These are phyloP conservation scores for Kazachstania africana DNA, from an alignment of 805 yeast genomes.

Conservation along the genomic window DNA sequence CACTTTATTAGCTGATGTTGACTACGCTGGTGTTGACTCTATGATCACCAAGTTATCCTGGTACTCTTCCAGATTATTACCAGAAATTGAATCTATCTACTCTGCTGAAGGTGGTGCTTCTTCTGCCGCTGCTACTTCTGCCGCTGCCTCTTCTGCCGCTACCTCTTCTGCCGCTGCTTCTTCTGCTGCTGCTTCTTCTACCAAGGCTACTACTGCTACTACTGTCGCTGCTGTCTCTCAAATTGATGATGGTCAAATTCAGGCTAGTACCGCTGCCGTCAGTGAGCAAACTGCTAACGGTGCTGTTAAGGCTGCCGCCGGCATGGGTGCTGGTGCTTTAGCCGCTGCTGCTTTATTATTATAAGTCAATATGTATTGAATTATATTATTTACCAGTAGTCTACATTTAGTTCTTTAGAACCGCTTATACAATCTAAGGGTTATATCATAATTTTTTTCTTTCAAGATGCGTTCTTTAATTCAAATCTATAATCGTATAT, in stretches of 20 bases:
- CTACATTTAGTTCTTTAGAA: too few relatives aligned
- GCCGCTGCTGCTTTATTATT: constrained; percentile 15
- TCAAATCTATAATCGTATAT: neutral
- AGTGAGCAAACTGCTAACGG: constrained; percentile 12
- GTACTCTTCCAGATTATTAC: constrained; percentile 22
- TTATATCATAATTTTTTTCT: neutral
- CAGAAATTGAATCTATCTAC: constrained; percentile 6
- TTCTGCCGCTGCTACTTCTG: constrained; percentile 2
- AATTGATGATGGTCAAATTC: constrained; percentile 8
- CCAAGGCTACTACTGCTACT: constrained; percentile 3
- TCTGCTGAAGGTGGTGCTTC: constrained; percentile 3
- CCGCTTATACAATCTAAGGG: neutral
- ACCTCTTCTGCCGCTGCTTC: constrained; percentile 7
- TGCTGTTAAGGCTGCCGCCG: constrained; percentile 13
- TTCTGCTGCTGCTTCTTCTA: constrained; percentile 4
- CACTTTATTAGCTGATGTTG: constrained; percentile 21
- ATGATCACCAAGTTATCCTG: constrained; percentile 27
- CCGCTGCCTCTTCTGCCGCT: constrained; percentile 4
- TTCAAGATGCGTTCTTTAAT: neutral
- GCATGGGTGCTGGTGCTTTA: constrained; percentile 14
- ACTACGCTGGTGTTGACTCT: constrained; percentile 16
- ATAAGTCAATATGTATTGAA: constrained; percentile 6
- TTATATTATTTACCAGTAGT: neutral
- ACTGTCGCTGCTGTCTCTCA: constrained; percentile 6
- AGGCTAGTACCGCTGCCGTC: constrained; percentile 5